A percentile compares a stretch with the other conserved stretches of the same genome.
Evolutionary conservation across 495 filamentous ascomycete genomes (phyloP).

Genomic region (Talaromyces borbonicus): DNA sequence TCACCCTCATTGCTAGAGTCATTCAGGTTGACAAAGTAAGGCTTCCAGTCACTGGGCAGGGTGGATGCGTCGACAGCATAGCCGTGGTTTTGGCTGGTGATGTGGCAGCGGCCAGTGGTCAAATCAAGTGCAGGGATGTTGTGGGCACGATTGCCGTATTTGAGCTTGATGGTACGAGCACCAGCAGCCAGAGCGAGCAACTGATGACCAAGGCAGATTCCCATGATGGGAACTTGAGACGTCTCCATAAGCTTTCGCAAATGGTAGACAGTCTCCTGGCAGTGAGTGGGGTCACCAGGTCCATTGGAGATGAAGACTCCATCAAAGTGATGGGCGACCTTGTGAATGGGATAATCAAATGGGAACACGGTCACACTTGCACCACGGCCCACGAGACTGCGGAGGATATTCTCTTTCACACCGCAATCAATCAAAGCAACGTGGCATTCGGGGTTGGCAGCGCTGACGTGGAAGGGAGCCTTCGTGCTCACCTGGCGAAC

Average conservation of each 20-base stretch:
- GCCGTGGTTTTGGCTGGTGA: slow-evolving; percentile 96
- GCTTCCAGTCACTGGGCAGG: slow-evolving; percentile 79
- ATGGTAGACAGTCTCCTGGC: slow-evolving; percentile 85
- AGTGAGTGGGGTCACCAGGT: slow-evolving; percentile 95
- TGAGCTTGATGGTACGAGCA: slow-evolving; percentile 83
- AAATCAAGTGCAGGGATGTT: slow-evolving; percentile 95
- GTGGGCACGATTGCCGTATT: slow-evolving; percentile 95
- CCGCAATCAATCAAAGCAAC: slow-evolving; percentile 95
- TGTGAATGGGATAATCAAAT: slow-evolving; percentile 94
- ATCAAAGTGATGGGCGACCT: slow-evolving; percentile 94
- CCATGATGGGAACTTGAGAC: slow-evolving; percentile 66
- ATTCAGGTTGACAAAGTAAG: slow-evolving; percentile 96
- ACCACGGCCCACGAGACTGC: slow-evolving; percentile 80
- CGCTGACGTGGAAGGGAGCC: slow-evolving; percentile 87
- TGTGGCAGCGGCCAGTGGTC: slow-evolving; percentile 94
- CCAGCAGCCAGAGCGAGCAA: slow-evolving; percentile 77
- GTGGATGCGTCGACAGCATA: slow-evolving; percentile 90
- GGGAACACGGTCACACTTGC: slow-evolving; percentile 87
- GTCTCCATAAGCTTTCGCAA: slow-evolving; percentile 78
- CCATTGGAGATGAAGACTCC: slow-evolving; percentile 97
- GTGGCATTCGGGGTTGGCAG: slow-evolving; percentile 70
- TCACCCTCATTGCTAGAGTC: slow-evolving; percentile 84
- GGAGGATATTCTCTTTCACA: slow-evolving; percentile 98
- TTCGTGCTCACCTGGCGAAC: slow-evolving; percentile 95
- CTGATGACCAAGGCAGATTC: slow-evolving; percentile 86